Evolutionary conservation across 495 filamentous ascomycete genomes (phyloP).

Genomic region (Penicillium desertorum): DNA sequence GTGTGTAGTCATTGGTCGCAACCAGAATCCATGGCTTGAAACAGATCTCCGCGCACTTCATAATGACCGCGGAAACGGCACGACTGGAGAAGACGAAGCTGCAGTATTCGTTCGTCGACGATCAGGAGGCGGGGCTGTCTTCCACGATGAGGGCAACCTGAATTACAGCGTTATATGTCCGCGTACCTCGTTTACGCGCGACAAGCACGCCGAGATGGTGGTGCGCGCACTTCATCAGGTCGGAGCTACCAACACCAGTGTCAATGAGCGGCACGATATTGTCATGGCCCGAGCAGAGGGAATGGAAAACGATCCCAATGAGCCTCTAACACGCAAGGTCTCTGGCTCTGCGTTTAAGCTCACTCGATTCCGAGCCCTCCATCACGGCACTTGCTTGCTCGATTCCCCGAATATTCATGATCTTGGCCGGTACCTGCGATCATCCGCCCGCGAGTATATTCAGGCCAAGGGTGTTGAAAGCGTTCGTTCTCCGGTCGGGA

Average conservation of each 20-base stretch:
- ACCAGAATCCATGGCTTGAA: conserved; percentile 97
- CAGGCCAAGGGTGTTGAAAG: conserved; percentile 88
- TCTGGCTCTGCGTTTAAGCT: conserved; percentile 94
- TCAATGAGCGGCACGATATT: conserved; percentile 93
- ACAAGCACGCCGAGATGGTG: conserved; percentile 90
- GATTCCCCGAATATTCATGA: conserved; percentile 63
- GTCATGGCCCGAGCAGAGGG: conserved; percentile 54
- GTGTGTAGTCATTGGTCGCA: conserved; percentile 86
- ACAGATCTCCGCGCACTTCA: conserved; percentile 66
- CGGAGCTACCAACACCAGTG: conserved; percentile 53
- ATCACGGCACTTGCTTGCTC: conserved; percentile 90
- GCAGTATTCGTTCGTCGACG: conserved; percentile 74
- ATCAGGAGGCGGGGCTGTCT: conserved; percentile 89
- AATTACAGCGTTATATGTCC: conserved; percentile 93
- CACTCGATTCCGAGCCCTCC: conserved; percentile 71
- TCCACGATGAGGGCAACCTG: conserved; percentile 87
- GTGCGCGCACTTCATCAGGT: conserved; percentile 64
- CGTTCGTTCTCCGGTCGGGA: conserved; percentile 78
- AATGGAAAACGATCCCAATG: conserved; percentile 15
- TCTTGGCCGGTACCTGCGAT: conserved; percentile 65
- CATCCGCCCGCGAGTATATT: conserved; percentile 71
- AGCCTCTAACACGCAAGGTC: conserved; percentile 64
- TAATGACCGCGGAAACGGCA: conserved; percentile 29
- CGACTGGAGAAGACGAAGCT: conserved; percentile 30
- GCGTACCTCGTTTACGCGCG: conserved; percentile 66